Evolutionary conservation across 2,329 filamentous ascomycete genomes (phyloP), one percentile per base, ranked within the genome.

Genomic region (Trichoderma harzianum): DNA sequence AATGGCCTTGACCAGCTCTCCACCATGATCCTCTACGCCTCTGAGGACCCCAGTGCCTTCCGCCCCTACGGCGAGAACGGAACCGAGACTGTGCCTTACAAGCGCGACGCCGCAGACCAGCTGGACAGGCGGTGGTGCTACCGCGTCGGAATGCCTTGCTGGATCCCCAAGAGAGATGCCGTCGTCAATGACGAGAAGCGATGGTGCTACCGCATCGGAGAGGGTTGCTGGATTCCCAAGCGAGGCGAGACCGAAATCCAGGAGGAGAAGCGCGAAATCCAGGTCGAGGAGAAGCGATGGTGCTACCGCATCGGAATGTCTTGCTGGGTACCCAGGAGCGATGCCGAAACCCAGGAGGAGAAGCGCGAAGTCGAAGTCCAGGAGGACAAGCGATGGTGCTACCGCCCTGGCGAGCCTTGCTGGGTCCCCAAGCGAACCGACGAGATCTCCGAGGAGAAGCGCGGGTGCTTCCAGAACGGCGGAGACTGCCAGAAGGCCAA

Each of bases 1-100:
- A 78, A 81, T 71, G 78, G 80, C 73, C 69, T 83, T 73, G 76
- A 80, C 75, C 79, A 84, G 71, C 81, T 85, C 55, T 81, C 82
- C 74, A 74, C 76, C 69, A 65, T 82, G 68, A 74, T 82, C 58
- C 79, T 83, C 62, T 76, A 78, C 61, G 74, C 78, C 65, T 72
- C 78, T 14, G 66, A 73, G 39, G 76, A 80, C 72, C 78, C 81
- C 26, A 70, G 73, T 8, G 74, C 74, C 47, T 83, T 77, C 77
- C 82, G 80, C 79, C 34, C 34, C 34, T 36, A 3, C 34, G 34
- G 34, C 1, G 34, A 24, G 3, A 57, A 70, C 69, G 72, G 71
- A 24, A 80, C 84, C 68, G 72, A 74, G 28, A 76, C 82, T 32
- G 74, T 3, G 21, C 10, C n/a, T 12, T 21, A 3, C 57, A 83